Percentiles rank a stretch among this genome's conserved stretches.
phyloP scores from a whole-genome alignment of 371 early-diverging fungal species.

The Mucor velutinosus region DNA sequence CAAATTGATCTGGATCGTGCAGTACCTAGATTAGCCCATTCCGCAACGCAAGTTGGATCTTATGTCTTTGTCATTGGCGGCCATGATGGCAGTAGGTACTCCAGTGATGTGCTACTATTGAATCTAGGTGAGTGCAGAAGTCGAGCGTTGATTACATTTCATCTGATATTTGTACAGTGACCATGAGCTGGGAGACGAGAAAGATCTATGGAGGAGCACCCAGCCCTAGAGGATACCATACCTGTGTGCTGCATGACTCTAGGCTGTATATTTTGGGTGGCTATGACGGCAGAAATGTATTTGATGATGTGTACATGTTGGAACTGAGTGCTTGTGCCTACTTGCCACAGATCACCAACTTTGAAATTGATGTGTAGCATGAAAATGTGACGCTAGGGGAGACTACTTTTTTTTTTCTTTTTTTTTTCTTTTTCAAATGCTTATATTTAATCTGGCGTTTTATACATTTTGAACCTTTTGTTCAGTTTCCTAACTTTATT shows the following conservation, averaged over 20 bases:
- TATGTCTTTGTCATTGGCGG: constrained; percentile 90
- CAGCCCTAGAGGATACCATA: constrained; percentile 81
- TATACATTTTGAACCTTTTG: too few species aligned
- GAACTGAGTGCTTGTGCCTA: constrained; percentile 82
- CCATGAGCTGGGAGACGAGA: constrained; percentile 80
- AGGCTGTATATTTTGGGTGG: constrained; percentile 84
- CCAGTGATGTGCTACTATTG: constrained; percentile 76
- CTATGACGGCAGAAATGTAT: constrained; percentile 81
- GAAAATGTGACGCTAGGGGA: not conserved
- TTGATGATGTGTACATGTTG: constrained; percentile 81
- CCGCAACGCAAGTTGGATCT: constrained; percentile 85
- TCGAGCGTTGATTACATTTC: not conserved
- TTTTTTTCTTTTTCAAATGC: too few species aligned
- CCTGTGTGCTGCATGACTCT: constrained; percentile 78
- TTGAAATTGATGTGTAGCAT: constrained; percentile 42
- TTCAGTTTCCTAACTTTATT: too few species aligned
- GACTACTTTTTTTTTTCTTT: not conserved
- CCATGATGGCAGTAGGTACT: constrained; percentile 84
- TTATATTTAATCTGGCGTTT: not conserved
- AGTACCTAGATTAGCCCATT: constrained; percentile 80
- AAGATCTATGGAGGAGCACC: constrained; percentile 73
- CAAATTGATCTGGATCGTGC: constrained; percentile 66
- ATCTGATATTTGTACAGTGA: constrained; percentile 42
- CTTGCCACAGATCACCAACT: constrained; percentile 70
- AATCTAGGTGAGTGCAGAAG: constrained; percentile 64